Evolutionary conservation across 768 basidiomycete species (phyloP).

Genomic region (Mycena belliarum): DNA sequence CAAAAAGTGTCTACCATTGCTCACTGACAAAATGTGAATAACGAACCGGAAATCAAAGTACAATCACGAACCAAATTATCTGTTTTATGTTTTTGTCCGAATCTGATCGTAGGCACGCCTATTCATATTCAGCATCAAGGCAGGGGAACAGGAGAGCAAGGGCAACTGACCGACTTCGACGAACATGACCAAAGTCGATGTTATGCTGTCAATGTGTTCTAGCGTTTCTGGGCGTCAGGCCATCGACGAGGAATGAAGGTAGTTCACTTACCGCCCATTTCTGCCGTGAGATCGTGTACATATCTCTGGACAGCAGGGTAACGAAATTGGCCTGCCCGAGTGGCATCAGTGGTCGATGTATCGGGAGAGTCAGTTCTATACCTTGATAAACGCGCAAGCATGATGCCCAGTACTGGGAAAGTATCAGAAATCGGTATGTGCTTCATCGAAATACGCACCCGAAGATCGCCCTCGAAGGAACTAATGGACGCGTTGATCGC

Average conservation of each 20-base stretch:
- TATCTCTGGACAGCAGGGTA: conserved; percentile 74
- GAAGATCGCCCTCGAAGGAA: conserved; percentile 70
- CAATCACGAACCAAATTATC: conserved; percentile 46
- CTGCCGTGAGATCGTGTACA: conserved; percentile 70
- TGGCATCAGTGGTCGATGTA: not conserved
- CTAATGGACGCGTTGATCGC: conserved; percentile 66
- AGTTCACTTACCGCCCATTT: conserved; percentile 50
- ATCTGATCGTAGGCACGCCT: conserved; percentile 78
- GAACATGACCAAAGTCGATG: conserved; percentile 68
- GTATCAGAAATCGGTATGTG: not conserved
- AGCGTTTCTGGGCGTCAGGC: no score
- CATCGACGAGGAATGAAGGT: no score
- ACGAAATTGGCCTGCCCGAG: conserved; percentile 63
- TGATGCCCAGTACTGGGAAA: conserved; percentile 70
- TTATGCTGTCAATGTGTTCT: conserved; percentile 70
- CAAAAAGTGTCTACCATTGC: not conserved
- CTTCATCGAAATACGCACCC: conserved; percentile 38
- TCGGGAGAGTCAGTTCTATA: conserved; percentile 23
- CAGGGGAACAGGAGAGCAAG: not conserved
- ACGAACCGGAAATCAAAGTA: not conserved
- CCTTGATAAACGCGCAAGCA: conserved; percentile 67
- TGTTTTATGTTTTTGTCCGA: conserved; percentile 73
- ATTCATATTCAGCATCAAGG: not conserved
- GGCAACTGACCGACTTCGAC: conserved; percentile 67
- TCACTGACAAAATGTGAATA: conserved; percentile 8